These are phyloP conservation scores for Andrographis paniculata DNA, from an alignment of 305 asterid genomes.

Conservation along the genomic window DNA sequence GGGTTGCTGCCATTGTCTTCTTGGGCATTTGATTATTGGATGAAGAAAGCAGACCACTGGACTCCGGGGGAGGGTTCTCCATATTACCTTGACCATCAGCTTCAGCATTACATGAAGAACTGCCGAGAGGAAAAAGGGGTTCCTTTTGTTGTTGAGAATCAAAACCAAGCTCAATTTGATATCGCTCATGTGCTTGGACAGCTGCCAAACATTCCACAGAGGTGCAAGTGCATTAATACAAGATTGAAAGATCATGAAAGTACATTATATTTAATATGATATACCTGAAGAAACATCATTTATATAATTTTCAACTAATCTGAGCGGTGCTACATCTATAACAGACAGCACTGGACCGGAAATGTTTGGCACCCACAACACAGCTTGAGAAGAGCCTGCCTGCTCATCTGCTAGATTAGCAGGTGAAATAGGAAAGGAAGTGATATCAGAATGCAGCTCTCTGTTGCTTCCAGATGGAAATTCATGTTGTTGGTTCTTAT, in stretches of 20 bases:
- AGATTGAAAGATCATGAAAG: slow-evolving; percentile 18
- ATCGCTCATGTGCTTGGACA: slow-evolving; percentile 40
- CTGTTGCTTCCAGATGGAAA: slow-evolving; percentile 29
- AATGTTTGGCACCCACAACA: slow-evolving; percentile 58
- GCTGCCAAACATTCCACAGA: slow-evolving; percentile 39
- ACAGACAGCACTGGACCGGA: slow-evolving; percentile 65
- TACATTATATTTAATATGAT: slow-evolving; percentile 20
- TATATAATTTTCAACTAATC: slow-evolving; percentile 59
- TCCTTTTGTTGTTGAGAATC: slow-evolving; percentile 48
- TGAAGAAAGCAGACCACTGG: slow-evolving; percentile 28
- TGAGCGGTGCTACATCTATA: slow-evolving; percentile 88
- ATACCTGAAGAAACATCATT: slow-evolving; percentile 77
- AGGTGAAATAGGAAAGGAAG: slow-evolving; percentile 21
- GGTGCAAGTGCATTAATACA: slow-evolving; percentile 20
- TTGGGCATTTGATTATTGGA: slow-evolving; percentile 34
- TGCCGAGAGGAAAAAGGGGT: slow-evolving; percentile 66
- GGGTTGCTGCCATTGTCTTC: slow-evolving; percentile 79
- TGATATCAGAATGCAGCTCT: slow-evolving; percentile 29
- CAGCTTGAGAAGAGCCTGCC: slow-evolving; percentile 27
- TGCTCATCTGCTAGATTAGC: slow-evolving; percentile 25
- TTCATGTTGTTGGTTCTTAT: slow-evolving; percentile 27
- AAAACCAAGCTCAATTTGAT: slow-evolving; percentile 39
- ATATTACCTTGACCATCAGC: slow-evolving; percentile 40
- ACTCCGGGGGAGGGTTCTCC: slow-evolving; percentile 28
- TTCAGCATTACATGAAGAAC: slow-evolving; percentile 34